These are phyloP conservation scores for Alnus rubra DNA, from an alignment of 306 rosid genomes.

Conservation along the genomic window DNA sequence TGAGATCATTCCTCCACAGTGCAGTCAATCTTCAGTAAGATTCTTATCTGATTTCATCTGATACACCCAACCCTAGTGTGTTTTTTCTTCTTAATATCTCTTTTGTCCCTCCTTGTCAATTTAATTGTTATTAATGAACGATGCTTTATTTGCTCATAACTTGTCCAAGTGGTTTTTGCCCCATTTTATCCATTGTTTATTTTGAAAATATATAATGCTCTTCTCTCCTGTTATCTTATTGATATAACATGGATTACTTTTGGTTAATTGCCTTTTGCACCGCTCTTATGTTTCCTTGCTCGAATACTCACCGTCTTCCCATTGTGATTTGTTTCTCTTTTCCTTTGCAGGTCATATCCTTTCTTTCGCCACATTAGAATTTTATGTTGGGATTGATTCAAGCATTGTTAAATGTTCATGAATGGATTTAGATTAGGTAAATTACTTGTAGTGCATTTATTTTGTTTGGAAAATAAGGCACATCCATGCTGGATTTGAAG, in stretches of 20 bases:
- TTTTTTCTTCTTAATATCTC: neutral
- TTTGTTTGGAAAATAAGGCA: conserved; percentile 18
- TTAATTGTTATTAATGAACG: neutral
- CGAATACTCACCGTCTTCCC: conserved; percentile 12
- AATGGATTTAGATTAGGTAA: conserved; percentile 5
- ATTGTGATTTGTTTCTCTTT: conserved; percentile 27
- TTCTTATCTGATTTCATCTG: neutral
- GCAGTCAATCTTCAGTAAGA: neutral
- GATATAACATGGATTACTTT: neutral
- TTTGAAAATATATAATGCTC: neutral
- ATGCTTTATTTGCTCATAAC: neutral
- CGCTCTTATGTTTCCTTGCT: neutral
- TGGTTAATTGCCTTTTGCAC: neutral
- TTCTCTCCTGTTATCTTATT: neutral
- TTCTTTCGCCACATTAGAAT: conserved; percentile 27
- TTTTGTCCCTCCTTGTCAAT: neutral
- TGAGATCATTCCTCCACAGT: neutral
- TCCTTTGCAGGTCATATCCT: conserved; percentile 93
- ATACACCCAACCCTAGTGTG: no score
- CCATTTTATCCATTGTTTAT: neutral
- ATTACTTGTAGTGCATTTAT: conserved; percentile 11
- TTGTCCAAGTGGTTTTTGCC: neutral
- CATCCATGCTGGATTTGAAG: neutral
- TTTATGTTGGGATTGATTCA: conserved; percentile 22
- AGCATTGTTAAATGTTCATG: conserved; percentile 18